Base-by-base conservation (phyloP, 2,329 filamentous ascomycete species). In the Decorospora gaudefroyi region DNA sequence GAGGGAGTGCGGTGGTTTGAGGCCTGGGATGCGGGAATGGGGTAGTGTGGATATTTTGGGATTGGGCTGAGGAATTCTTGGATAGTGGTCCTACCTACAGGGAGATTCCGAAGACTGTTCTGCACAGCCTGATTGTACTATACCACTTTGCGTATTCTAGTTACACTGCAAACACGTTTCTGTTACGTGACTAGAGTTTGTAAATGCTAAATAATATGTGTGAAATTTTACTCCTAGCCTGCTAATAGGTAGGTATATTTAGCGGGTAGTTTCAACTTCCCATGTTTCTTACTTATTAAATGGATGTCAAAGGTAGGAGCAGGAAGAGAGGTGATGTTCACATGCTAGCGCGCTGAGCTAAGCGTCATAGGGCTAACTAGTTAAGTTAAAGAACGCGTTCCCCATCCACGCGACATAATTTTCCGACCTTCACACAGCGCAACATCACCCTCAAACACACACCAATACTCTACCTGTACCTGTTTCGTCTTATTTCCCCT, bases 31-130 rank as follows among this genome's bases (percentile, higher is more conserved):
- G 16, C 53, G 28, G 2, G 61, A 66, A 33, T 53, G 51, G 47
- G 62, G 64, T 0, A 53, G 34, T 42, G 32, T 67, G 34, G 53
- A 63, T 19, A 62, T 67, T 10, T 38, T 67, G 12, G 59, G 56
- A 0, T 29, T 64, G 46, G 49, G 49, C 13, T 46, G 12, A 31
- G n/a, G n/a, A n/a, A n/a, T n/a, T n/a, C n/a, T n/a, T n/a, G n/a
- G n/a, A n/a, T n/a, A n/a, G n/a, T n/a, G n/a, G n/a, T n/a, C n/a
- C n/a, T n/a, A n/a, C n/a, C n/a, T n/a, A n/a, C n/a, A n/a, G n/a
- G n/a, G n/a, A n/a, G n/a, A n/a, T n/a, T n/a, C n/a, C n/a, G n/a
- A n/a, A n/a, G n/a, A n/a, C n/a, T n/a, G n/a, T n/a, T n/a, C n/a
- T n/a, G n/a, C n/a, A n/a, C n/a, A n/a, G n/a, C n/a, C n/a, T n/a